Evolutionary conservation across 2,329 filamentous ascomycete genomes (phyloP), one percentile per base, ranked within the genome.

Genomic region (Aspergillus thermomutatus): DNA sequence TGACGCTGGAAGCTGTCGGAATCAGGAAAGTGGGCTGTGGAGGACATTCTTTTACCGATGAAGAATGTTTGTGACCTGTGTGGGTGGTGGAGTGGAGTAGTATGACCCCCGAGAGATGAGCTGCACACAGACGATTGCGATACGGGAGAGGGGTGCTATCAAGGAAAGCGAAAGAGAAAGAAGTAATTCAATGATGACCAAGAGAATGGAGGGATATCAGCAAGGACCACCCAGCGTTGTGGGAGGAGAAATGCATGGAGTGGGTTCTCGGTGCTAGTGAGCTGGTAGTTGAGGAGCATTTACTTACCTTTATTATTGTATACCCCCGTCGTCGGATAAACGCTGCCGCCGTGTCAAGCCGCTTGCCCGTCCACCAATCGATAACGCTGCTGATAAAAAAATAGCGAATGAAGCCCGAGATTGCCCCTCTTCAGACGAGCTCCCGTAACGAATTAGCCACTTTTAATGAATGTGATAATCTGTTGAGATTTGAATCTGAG

Each of bases 1-100:
- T 75, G 74, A 59, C 69, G 64, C 62, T 80, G 70, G 61, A 80
- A 82, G 58, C 71, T 66, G 58, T 72, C 63, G 51, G 66, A 56
- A 53, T 72, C 68, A 41, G 64, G 50, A 61, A 74, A 73, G 60
- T 75, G 73, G 59, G 64, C 51, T 43, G 66, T 64, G 52, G 66
- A 72, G 47, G 72, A 71, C 73, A 75, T 75, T 54, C 58, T 64
- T 52, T 47, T 50, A 50, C 34, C 43, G 55, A 58, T 47, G 47
- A 55, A 41, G 50, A 60, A 45, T 45, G 41, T 45, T 45, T 19
- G 8, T 19, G 41, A 45, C 41, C 19, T 17, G 43, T 23, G 43
- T 26, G 43, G 43, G 43, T 46, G 43, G 21, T 25, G 43, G 25
- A 46, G 31, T 37, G 43, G 21, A 46, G 43, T 46, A 46, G 31